These are phyloP conservation scores for Xanthoconium stramineum DNA, from an alignment of 768 basidiomycete genomes.

Conservation along the genomic window DNA sequence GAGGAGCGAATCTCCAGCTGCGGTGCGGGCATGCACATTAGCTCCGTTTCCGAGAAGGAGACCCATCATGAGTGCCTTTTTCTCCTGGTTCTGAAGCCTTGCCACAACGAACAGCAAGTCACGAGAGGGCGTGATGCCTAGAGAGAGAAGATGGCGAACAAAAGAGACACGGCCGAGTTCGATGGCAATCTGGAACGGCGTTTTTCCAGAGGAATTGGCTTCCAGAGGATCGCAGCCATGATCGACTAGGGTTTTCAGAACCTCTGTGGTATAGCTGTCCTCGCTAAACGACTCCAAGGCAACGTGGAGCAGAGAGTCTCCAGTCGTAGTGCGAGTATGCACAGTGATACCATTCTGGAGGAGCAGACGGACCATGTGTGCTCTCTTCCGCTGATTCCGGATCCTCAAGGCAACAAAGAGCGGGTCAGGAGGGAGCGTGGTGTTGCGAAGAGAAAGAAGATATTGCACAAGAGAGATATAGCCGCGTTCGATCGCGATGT, in stretches of 20 bases:
- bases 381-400: too few species aligned
- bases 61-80: neutral
- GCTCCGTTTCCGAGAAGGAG: too few species aligned
- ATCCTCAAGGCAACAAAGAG: too few species aligned
- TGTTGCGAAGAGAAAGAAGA: too few species aligned
- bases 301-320: neutral
- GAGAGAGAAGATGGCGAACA: neutral
- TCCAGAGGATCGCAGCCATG: neutral
- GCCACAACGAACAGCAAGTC: neutral
- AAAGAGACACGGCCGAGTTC: neutral
- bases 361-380: too few species aligned
- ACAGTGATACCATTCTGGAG: too few species aligned
- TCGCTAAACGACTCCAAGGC: neutral
- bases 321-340: neutral
- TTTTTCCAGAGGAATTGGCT: neutral
- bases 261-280: too few species aligned
- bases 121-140: neutral
- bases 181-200: neutral
- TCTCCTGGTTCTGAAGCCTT: neutral
- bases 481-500: too few species aligned
- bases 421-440: too few species aligned
- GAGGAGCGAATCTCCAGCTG: too few species aligned
- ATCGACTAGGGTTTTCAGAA: neutral
- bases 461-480: too few species aligned
- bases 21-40: too few species aligned